Conservation (phyloP, 352 stramenopile species). For the Phytophthora sansomeana region DNA sequence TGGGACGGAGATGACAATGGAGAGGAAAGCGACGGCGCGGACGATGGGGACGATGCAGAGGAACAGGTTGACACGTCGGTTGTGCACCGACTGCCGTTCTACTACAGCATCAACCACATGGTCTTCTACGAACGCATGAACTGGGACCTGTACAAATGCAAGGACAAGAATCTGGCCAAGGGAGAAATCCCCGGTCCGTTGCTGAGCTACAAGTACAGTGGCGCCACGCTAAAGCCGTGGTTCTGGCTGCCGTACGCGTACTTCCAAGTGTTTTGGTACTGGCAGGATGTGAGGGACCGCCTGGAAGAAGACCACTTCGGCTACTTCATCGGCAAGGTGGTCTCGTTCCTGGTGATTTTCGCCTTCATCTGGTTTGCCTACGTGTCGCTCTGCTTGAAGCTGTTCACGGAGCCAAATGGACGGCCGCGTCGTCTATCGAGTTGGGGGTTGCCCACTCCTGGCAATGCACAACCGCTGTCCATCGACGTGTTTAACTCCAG, state of each 20-base stretch:
- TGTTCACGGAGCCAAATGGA: conserved; percentile 72
- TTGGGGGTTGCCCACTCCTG: conserved; percentile 60
- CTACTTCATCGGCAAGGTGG: conserved; percentile 65
- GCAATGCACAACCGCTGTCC: conserved; percentile 57
- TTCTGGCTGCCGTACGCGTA: conserved; percentile 86
- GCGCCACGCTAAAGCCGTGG: conserved; percentile 76
- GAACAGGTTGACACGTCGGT: conserved; percentile 50
- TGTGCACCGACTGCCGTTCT: conserved; percentile 79
- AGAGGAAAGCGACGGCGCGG: conserved; percentile 36
- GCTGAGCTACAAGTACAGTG: conserved; percentile 86
- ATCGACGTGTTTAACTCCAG: conserved; percentile 81
- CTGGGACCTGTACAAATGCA: conserved; percentile 88
- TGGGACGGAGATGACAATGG: conserved; percentile 50
- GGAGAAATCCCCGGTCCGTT: conserved; percentile 71
- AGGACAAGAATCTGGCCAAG: conserved; percentile 67
- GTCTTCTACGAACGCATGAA: conserved; percentile 91
- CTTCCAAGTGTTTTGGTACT: conserved; percentile 88
- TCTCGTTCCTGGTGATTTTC: conserved; percentile 71
- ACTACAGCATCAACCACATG: conserved; percentile 91
- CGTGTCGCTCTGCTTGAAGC: conserved; percentile 68
- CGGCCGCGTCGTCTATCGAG: conserved; percentile 68
- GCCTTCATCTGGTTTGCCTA: conserved; percentile 72
- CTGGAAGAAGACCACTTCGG: conserved; percentile 71
- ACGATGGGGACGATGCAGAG: conserved; percentile 38
- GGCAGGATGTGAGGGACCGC: conserved; percentile 65